A percentile compares a stretch with the other conserved stretches of the same genome.
Evolutionary conservation across 768 basidiomycete genomes (phyloP).

Genomic region (Guyanaporus albipodus): DNA sequence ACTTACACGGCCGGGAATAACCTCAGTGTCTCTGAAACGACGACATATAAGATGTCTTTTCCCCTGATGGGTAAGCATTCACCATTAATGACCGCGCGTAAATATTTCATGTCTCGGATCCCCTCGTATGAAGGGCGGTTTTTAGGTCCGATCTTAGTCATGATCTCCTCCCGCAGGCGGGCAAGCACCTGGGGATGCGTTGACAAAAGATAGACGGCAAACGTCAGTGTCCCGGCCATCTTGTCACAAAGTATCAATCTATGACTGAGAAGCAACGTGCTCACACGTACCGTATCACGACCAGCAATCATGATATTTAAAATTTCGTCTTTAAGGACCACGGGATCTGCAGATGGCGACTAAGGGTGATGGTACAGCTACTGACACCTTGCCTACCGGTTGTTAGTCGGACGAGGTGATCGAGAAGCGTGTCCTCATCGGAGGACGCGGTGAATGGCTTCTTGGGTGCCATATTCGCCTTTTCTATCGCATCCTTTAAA

Average conservation of each 20-base stretch:
- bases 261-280: neutral
- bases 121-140: conserved; percentile 50
- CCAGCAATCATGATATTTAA: conserved; percentile 36
- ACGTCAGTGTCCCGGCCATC: conserved; percentile 35
- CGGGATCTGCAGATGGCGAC: conserved; percentile 17
- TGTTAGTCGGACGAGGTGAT: conserved; percentile 52
- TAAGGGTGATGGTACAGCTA: conserved; percentile 14
- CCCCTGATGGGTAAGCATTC: neutral
- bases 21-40: conserved; percentile 45
- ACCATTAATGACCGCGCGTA: conserved; percentile 66
- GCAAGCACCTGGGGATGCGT: conserved; percentile 43
- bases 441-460: conserved; percentile 26
- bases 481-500: conserved; percentile 40
- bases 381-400: conserved; percentile 30
- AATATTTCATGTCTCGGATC: conserved; percentile 58
- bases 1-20: conserved; percentile 49
- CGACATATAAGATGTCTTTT: neutral
- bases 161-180: conserved; percentile 53
- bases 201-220: conserved; percentile 43
- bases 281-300: conserved; percentile 22
- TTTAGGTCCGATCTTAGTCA: conserved; percentile 45
- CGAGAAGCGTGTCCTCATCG: conserved; percentile 50
- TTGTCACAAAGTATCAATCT: conserved; percentile 29
- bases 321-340: conserved; percentile 30
- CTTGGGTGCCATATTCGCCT: conserved; percentile 31